Base-by-base conservation (phyloP, 306 rosid genomes). In the Alnus glutinosa region DNA sequence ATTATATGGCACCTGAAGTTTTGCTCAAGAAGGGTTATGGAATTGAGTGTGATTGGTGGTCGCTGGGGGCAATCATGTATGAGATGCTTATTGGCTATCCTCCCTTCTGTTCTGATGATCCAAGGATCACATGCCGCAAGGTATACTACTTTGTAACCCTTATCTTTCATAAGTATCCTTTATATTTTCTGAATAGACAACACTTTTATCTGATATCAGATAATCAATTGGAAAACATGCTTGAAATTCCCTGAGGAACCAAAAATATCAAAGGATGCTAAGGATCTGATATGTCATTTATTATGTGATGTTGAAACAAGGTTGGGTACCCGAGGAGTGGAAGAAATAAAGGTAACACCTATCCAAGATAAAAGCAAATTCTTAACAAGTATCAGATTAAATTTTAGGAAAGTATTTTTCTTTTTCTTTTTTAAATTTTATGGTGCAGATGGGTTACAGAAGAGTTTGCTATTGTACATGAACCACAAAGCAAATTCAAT, bases 11-110 rank as follows among this genome's bases (percentile, higher is more conserved):
- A 54, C 99, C 99, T 39, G 99, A 96, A 86, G 94, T 96, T 72
- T 77, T 96, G 89, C 92, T 96, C 75, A 96, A 93, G 92, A 96
- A 96, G 83, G 99, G 99, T 52, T 96, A 93, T 78, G 99, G 97
- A 79, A 91, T 96, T 23, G 99, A 96, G 85, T 96, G 99, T 80
- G 99, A 96, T 87, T 96, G 99, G 99, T 96, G 99, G 99, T 96
- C 99, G 30, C 88, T 96, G 76, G 99, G 99, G 77, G 98, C 99
- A 47, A 96, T 96, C 85, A 80, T 96, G 99, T 96, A 93, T 61
- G 99, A 96, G 90, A 96, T 96, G 99, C 94, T 96, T 75, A 84
- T 90, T 28, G 99, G 99, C 30, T 96, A 93, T 87, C 98, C 99
- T 76, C 99, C 99, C 69, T 96, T 96, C 85, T 93, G 94, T 87